These are phyloP conservation scores for Paragyromitra xinjiangensis DNA, from an alignment of 495 filamentous ascomycete genomes.

Conservation along the genomic window DNA sequence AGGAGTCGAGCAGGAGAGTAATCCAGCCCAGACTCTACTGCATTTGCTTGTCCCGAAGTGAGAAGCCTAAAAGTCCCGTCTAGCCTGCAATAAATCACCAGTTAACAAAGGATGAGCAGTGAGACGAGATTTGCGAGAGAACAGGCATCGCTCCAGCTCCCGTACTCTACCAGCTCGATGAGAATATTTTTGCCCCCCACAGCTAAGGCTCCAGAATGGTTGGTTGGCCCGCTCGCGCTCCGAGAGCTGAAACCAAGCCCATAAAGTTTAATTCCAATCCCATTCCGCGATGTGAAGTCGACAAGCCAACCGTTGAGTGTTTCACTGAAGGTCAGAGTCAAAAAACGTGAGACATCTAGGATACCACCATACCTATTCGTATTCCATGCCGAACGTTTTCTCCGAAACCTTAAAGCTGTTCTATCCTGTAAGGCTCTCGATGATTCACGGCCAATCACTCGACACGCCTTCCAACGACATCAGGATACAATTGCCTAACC, in stretches of 20 bases:
- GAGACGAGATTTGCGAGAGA: background rate
- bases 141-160: background rate
- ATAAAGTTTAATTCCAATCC: background rate
- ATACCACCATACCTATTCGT: background rate
- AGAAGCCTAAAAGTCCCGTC: too few relatives aligned
- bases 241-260: background rate
- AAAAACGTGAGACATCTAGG: background rate
- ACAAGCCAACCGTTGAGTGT: background rate
- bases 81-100: too few relatives aligned
- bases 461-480: background rate
- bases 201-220: background rate
- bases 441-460: constrained; percentile 44
- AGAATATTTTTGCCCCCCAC: background rate
- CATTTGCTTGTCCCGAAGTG: background rate
- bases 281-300: background rate
- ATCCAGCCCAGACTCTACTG: background rate
- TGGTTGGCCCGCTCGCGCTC: background rate
- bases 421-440: background rate
- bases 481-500: background rate
- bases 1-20: background rate
- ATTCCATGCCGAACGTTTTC: background rate
- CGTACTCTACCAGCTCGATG: background rate
- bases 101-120: too few relatives aligned
- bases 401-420: constrained; percentile 30
- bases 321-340: background rate